Evolutionary conservation across 1,139 yeast species (phyloP), one percentile per base, ranked within the genome.

Genomic region (Yamadazyma taylorii): DNA sequence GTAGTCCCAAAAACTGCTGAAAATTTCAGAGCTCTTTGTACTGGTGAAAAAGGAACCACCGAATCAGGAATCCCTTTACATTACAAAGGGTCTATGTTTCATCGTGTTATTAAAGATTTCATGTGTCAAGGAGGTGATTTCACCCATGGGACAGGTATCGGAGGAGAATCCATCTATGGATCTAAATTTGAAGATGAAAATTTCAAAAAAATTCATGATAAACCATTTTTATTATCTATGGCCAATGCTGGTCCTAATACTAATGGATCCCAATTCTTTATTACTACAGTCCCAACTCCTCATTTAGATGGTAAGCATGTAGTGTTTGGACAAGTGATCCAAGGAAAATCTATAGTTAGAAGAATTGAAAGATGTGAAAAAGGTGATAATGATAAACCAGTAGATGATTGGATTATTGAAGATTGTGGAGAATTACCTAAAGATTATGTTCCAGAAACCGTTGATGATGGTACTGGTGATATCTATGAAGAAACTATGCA

Each of bases 111-210:
- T 60, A 85, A 85, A 58, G 79, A 78, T 36, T 89, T 89, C 59
- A 90, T 90, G 97, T 76, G 86, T 53, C 97, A 89, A 66, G 97
- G 97, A 60, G 98, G 98, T 54, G 98, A 92, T 58, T 90, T 90
- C 69, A 89, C 97, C 32, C 81, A 79, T 46, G 87, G 85, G 17
- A 70, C 85, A 50, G 97, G 97, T 22, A 85, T 92, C 25, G 97
- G 97, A 30, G 97, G 97, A 38, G 95, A 85, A 61, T 85, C 95
- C 22, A 90, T 89, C 49, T 92, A 90, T 58, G 97, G 97, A 12
- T 96, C 86, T 53, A 89, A 87, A 62, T 92, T 92, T 57, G 95
- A 85, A 56, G 98, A 92, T 59, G 98, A 92, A 64, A 85, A 84
- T 62, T 90, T 92, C 61, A 63, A 73, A 40, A 63, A 78, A 50